Evolutionary conservation across 1,139 yeast genomes (phyloP).

Genomic region (Kodamaea derodonti): DNA sequence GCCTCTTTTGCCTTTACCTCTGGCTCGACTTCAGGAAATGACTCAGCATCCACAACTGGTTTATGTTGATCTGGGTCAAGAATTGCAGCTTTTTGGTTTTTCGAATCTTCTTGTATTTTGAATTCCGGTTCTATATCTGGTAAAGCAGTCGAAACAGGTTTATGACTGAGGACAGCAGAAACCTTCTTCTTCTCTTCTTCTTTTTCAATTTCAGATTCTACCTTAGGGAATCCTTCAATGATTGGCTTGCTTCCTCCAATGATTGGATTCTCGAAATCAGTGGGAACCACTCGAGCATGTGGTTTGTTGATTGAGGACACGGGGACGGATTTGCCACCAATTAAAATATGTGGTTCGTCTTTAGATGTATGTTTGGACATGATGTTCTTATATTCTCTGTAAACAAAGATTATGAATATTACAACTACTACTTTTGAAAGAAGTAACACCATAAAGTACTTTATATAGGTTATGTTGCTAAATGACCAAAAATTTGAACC

Average conservation of each 20-base stretch:
- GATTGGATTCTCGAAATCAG: slow-evolving; percentile 23
- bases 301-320: slow-evolving; percentile 37
- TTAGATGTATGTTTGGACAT: slow-evolving; percentile 5
- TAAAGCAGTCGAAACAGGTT: neutral
- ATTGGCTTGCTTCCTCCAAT: slow-evolving; percentile 13
- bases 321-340: slow-evolving; percentile 39
- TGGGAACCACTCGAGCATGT: slow-evolving; percentile 28
- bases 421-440: slow-evolving; percentile 7
- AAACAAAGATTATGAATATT: slow-evolving; percentile 5
- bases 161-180: neutral
- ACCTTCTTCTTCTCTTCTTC: slow-evolving; percentile 8
- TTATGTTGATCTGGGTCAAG: slow-evolving; percentile 26
- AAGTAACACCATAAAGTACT: slow-evolving; percentile 5
- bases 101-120: slow-evolving; percentile 3
- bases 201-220: slow-evolving; percentile 21
- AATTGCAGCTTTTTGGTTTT: slow-evolving; percentile 14
- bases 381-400: slow-evolving; percentile 6
- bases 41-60: slow-evolving; percentile 14
- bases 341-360: slow-evolving; percentile 17
- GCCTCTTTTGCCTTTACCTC: slow-evolving; percentile 16
- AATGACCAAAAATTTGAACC: neutral
- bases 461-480: neutral
- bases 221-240: slow-evolving; percentile 16
- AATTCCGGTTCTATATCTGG: slow-evolving; percentile 17
- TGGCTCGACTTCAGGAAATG: slow-evolving; percentile 23